A percentile compares a stretch with the other conserved stretches of the same genome.
Evolutionary conservation across 2,329 filamentous ascomycete genomes (phyloP).

Genomic region (Penicillium sp.): DNA sequence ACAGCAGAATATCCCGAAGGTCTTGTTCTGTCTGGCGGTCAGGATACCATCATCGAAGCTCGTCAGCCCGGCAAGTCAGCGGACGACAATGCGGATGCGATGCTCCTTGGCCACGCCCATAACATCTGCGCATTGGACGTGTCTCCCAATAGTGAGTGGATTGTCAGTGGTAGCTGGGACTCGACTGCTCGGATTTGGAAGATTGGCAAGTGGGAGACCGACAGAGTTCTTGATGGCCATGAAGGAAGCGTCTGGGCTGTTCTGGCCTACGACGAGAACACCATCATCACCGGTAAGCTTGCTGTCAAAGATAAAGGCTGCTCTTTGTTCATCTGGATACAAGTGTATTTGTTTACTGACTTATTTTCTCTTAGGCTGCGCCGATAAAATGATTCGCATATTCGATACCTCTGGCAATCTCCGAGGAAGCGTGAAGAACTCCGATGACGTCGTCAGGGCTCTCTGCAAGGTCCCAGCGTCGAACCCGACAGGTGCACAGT

Average conservation of each 20-base stretch:
- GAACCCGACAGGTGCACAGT: conserved; percentile 83
- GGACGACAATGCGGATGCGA: conserved; percentile 78
- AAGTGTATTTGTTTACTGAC: background rate
- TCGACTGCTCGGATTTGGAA: conserved; percentile 84
- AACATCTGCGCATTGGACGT: conserved; percentile 90
- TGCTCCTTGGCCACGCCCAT: conserved; percentile 82
- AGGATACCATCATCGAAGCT: conserved; percentile 91
- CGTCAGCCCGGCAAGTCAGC: conserved; percentile 70
- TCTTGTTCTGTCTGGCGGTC: conserved; percentile 82
- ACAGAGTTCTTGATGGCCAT: conserved; percentile 74
- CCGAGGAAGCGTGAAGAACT: conserved; percentile 67
- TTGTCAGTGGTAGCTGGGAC: conserved; percentile 96
- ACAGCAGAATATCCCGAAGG: conserved; percentile 73
- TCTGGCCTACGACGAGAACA: conserved; percentile 76
- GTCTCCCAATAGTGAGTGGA: conserved; percentile 69
- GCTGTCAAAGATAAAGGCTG: background rate
- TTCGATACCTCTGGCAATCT: conserved; percentile 71
- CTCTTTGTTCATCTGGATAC: background rate
- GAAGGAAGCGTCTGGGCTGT: conserved; percentile 90
- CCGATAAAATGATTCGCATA: conserved; percentile 85
- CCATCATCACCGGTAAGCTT: conserved; percentile 70
- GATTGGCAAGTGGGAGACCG: conserved; percentile 81
- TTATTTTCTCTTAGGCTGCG: conserved; percentile 62
- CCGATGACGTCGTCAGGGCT: conserved; percentile 84
- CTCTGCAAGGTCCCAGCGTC: conserved; percentile 76